Conservation (phyloP, 2,329 filamentous ascomycete species). For the Penicillium sp. region DNA sequence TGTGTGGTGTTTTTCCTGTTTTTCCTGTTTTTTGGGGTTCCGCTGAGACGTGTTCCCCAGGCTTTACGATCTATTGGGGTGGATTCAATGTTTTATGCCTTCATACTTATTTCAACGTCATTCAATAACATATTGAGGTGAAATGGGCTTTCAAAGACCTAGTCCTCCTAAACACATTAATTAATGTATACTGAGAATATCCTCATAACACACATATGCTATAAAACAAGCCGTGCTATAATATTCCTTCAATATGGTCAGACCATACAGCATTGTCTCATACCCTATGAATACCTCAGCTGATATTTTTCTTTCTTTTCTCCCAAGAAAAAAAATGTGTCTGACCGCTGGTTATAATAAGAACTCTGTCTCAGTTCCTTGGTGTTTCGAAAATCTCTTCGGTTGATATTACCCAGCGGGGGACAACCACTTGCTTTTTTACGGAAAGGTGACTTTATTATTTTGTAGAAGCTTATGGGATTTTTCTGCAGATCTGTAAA, state of each 20-base stretch:
- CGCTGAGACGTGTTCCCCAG: slow-evolving; percentile 3
- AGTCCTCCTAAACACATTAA: neutral
- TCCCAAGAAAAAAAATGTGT: too few relatives aligned
- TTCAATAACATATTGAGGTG: neutral
- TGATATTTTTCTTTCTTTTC: neutral
- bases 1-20: neutral
- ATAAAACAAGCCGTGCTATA: neutral
- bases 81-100: neutral
- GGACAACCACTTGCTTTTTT: neutral
- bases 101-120: slow-evolving; percentile 2
- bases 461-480: neutral
- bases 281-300: neutral
- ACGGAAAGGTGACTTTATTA: neutral
- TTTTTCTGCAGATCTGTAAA: neutral
- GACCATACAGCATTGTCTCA: too few relatives aligned
- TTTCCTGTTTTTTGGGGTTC: slow-evolving; percentile 5
- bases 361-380: neutral
- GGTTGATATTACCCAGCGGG: too few relatives aligned
- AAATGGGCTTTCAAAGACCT: neutral
- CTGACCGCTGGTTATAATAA: neutral
- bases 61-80: neutral
- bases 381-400: neutral
- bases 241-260: neutral
- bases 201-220: too few relatives aligned
- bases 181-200: neutral